phyloP scores from a whole-genome alignment of 1,284 basidiomycete species.

The Rhodotorula sp. region DNA sequence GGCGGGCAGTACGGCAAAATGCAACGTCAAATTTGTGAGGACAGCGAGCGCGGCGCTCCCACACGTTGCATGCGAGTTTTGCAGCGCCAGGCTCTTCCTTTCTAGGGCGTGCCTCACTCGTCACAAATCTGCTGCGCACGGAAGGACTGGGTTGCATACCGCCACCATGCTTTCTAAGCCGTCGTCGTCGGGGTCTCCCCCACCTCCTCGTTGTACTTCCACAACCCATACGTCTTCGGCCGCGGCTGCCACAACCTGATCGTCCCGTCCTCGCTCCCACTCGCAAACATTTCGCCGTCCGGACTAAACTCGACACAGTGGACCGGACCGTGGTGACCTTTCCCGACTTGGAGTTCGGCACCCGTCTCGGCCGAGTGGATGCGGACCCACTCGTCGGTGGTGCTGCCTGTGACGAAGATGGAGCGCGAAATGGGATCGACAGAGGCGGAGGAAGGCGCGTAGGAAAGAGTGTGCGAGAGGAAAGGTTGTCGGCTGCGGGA shows the following conservation, averaged over 20 bases:
- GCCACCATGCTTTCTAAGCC: not conserved
- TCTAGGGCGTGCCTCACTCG: too few species aligned
- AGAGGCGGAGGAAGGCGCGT: constrained; percentile 84
- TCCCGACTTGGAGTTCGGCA: constrained; percentile 79
- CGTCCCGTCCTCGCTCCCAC: constrained; percentile 81
- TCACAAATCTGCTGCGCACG: not conserved
- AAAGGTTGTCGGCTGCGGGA: constrained; percentile 53
- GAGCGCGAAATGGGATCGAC: constrained; percentile 86
- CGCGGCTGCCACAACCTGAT: constrained; percentile 96
- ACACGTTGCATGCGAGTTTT: too few species aligned
- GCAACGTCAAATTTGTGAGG: too few species aligned
- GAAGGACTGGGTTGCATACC: not conserved
- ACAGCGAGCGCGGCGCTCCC: too few species aligned
- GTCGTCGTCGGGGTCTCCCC: not conserved
- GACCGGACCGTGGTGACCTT: constrained; percentile 97
- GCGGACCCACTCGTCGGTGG: constrained; percentile 91
- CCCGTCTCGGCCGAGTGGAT: constrained; percentile 84
- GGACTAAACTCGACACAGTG: constrained; percentile 88
- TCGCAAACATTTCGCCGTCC: constrained; percentile 97
- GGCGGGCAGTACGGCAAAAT: too few species aligned
- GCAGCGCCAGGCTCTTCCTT: too few species aligned
- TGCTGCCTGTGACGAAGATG: constrained; percentile 88
- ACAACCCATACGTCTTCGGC: constrained; percentile 88
- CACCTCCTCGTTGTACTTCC: constrained; percentile 54
- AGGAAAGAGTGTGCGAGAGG: constrained; percentile 60